Percentiles rank a stretch among this genome's conserved stretches.
These are phyloP conservation scores for Durusdinium trenchii DNA, from an alignment of 73 alveolate genomes.

Conservation along the genomic window DNA sequence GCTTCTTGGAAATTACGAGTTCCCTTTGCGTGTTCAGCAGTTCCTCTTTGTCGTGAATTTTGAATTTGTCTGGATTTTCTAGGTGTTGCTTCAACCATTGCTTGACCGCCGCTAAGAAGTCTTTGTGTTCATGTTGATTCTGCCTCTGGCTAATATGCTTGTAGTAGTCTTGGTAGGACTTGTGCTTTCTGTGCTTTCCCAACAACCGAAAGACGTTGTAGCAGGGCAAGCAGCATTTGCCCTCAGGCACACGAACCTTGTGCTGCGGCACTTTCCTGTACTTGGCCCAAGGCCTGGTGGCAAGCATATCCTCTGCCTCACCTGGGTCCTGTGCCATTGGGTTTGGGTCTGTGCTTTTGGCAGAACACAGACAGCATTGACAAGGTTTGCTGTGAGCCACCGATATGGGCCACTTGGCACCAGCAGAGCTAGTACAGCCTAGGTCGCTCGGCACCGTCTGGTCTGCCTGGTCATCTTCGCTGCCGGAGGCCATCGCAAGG, in stretches of 20 bases:
- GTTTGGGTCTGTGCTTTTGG: neutral
- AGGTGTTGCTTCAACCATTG: constrained; percentile 34
- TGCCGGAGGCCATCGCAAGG: neutral
- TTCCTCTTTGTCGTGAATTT: constrained; percentile 2
- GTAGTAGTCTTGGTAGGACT: neutral
- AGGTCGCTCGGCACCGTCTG: neutral
- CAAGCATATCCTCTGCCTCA: neutral
- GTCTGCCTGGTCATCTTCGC: neutral
- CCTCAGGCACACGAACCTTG: constrained; percentile 13
- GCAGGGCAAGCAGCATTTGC: constrained; percentile 25
- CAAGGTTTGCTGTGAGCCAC: neutral
- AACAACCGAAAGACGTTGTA: constrained; percentile 46
- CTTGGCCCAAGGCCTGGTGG: constrained; percentile 79
- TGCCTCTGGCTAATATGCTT: neutral
- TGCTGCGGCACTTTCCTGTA: neutral
- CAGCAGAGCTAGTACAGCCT: neutral
- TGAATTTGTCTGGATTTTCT: neutral
- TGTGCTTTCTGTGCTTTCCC: neutral
- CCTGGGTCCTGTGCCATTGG: neutral
- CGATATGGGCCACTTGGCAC: neutral
- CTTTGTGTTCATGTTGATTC: constrained; percentile 34
- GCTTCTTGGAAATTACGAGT: neutral
- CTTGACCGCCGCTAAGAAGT: neutral
- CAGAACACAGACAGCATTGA: neutral
- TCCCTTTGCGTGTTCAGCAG: neutral